phyloP scores from a whole-genome alignment of 306 rosid species.

The Glycyrrhiza uralensis region DNA sequence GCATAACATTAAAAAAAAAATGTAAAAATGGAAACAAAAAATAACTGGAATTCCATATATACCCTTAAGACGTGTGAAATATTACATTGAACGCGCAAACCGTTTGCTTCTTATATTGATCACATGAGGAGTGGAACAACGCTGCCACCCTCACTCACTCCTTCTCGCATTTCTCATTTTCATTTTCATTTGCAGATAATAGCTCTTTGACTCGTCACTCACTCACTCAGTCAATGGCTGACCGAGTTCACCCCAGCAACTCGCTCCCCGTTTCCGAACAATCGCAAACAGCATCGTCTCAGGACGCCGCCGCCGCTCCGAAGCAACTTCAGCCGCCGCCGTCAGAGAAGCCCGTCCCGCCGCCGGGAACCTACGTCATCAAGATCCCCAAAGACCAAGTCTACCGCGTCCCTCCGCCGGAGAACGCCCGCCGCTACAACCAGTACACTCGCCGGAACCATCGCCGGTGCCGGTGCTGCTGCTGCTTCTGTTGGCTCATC shows the following conservation, averaged over 20 bases:
- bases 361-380: slow-evolving; percentile 61
- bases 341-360: slow-evolving; percentile 42
- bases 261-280: slow-evolving; percentile 23
- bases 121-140: background rate
- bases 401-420: slow-evolving; percentile 80
- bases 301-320: background rate
- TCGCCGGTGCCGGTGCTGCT: slow-evolving; percentile 32
- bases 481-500: slow-evolving; percentile 47
- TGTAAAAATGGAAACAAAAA: no score
- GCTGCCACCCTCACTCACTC: background rate
- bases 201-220: background rate
- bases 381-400: slow-evolving; percentile 72
- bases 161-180: background rate
- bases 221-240: slow-evolving; percentile 50
- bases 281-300: background rate
- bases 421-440: slow-evolving; percentile 51
- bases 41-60: background rate
- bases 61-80: background rate
- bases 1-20: no score
- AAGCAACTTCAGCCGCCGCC: slow-evolving; percentile 6
- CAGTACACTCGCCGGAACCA: slow-evolving; percentile 33
- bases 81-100: background rate
- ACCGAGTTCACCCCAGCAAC: slow-evolving; percentile 60
- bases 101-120: slow-evolving; percentile 1
- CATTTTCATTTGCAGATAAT: background rate